Evolutionary conservation across 495 filamentous ascomycete genomes (phyloP).

Genomic region (Letharia lupina): DNA sequence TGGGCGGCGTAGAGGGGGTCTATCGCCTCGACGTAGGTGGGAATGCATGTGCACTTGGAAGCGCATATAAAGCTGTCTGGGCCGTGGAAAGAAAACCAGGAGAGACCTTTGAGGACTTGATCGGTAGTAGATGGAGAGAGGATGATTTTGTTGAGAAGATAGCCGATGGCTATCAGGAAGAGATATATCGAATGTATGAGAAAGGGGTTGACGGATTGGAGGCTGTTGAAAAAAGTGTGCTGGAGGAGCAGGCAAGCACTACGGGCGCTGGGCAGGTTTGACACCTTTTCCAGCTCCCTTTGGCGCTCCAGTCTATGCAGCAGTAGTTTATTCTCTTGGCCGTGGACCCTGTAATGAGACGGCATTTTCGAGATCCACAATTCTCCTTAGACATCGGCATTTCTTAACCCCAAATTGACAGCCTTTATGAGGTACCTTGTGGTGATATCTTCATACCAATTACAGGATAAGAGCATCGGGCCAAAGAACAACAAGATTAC

Average conservation of each 20-base stretch:
- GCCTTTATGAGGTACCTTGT: not conserved
- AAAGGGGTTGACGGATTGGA: conserved; percentile 67
- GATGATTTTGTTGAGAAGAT: conserved; percentile 73
- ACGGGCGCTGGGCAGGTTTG: conserved; percentile 4
- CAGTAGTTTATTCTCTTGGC: not conserved
- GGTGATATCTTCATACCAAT: not conserved
- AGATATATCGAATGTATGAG: conserved; percentile 67
- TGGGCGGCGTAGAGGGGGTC: conserved; percentile 82
- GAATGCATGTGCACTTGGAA: conserved; percentile 84
- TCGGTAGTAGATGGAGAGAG: conserved; percentile 77
- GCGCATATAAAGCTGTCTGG: conserved; percentile 97
- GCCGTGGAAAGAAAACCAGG: conserved; percentile 57
- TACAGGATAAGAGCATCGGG: too few relatives aligned
- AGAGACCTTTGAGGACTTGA: conserved; percentile 80
- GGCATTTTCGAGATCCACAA: not conserved
- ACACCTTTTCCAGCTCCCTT: not conserved
- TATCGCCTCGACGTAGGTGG: conserved; percentile 91
- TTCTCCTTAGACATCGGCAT: not conserved
- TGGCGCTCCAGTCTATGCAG: not conserved
- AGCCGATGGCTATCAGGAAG: conserved; percentile 68
- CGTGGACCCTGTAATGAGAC: not conserved
- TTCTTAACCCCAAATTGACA: not conserved
- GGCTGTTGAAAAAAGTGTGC: conserved; percentile 62
- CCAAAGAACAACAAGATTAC: too few relatives aligned
- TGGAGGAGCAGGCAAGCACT: conserved; percentile 35